Evolutionary conservation across 805 yeast species (phyloP).

Genomic region (Naumovozyma baii): DNA sequence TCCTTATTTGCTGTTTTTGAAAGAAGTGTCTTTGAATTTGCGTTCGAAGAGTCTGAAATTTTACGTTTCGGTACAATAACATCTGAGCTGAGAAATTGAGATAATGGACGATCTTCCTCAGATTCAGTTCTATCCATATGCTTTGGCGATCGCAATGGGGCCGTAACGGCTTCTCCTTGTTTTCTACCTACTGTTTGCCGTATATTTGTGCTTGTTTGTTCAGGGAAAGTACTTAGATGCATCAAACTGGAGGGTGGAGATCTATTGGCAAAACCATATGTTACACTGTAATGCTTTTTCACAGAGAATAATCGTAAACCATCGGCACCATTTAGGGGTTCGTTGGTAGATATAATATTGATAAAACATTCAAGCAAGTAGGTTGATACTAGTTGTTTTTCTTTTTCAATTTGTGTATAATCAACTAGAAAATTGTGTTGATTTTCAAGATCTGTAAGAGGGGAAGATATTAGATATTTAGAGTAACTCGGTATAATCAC

Average conservation of each 20-base stretch:
- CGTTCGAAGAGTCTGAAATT: background rate
- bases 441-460: background rate
- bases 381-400: slow-evolving; percentile 77
- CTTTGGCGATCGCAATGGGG: too few species aligned
- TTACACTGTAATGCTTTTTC: background rate
- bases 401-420: slow-evolving; percentile 63
- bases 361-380: slow-evolving; percentile 79
- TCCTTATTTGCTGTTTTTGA: background rate
- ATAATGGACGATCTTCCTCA: background rate
- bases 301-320: background rate
- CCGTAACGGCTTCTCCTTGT: too few species aligned
- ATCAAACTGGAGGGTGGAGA: too few species aligned
- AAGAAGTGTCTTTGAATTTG: background rate
- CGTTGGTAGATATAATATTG: background rate
- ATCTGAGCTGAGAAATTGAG: background rate
- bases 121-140: background rate
- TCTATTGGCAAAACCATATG: background rate
- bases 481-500: slow-evolving; percentile 43
- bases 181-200: too few species aligned
- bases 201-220: too few species aligned
- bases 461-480: slow-evolving; percentile 53
- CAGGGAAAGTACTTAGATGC: too few species aligned
- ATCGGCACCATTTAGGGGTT: background rate
- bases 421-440: slow-evolving; percentile 49
- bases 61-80: too few species aligned